Evolutionary conservation across 1,284 basidiomycete species (phyloP).

Genomic region (Cryptococcus sp.): DNA sequence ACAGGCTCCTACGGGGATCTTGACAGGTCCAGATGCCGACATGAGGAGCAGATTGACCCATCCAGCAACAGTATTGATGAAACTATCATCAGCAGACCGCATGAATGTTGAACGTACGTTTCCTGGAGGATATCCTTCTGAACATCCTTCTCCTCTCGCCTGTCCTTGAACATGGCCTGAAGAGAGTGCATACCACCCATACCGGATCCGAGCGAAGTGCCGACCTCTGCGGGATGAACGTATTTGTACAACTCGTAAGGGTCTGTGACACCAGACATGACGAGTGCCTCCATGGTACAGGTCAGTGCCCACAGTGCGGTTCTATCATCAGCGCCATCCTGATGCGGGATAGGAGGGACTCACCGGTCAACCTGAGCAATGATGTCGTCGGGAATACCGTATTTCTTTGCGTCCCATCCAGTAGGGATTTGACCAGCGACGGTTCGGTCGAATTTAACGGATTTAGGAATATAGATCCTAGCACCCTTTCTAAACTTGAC

Average conservation of each 20-base stretch:
- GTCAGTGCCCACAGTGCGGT: conserved; percentile 96
- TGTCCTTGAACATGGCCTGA: conserved; percentile 96
- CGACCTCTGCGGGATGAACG: conserved; percentile 93
- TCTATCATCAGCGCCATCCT: conserved; percentile 17
- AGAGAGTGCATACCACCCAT: conserved; percentile 93
- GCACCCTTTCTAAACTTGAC: conserved; percentile 99
- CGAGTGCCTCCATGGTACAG: conserved; percentile 88
- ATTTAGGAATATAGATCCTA: conserved; percentile 87
- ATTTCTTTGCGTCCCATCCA: conserved; percentile 92
- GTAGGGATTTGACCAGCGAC: conserved; percentile 96
- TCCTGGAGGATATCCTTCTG: conserved; percentile 98
- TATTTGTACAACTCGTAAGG: conserved; percentile 96
- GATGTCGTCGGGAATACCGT: conserved; percentile 97
- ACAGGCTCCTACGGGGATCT: conserved; percentile 98
- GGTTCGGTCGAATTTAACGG: conserved; percentile 87
- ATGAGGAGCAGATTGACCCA: conserved; percentile 94
- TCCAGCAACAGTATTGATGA: conserved; percentile 96
- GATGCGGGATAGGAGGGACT: too few relatives aligned
- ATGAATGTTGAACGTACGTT: conserved; percentile 59
- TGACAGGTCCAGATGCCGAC: conserved; percentile 93
- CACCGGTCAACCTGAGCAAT: conserved; percentile 83
- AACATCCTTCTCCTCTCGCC: conserved; percentile 92
- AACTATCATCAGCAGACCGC: conserved; percentile 37
- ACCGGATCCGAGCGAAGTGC: conserved; percentile 85
- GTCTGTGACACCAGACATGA: conserved; percentile 95